Conservation (phyloP, 108 stramenopile species). For the Cyclotella choctawhatcheeana region DNA sequence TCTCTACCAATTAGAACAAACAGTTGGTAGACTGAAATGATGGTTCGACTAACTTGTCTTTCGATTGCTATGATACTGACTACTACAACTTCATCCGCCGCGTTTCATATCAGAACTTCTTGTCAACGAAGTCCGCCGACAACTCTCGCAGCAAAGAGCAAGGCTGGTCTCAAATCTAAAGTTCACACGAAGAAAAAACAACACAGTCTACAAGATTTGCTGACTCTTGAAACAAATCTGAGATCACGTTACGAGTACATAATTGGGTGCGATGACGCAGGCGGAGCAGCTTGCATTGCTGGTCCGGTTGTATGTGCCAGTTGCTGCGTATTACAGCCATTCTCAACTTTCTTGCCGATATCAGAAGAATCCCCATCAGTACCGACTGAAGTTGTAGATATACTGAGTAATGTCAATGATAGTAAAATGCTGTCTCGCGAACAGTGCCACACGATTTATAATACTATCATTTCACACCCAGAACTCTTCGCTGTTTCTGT, state of each 20-base stretch:
- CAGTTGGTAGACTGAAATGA: no score
- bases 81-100: no score
- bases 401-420: constrained; percentile 61
- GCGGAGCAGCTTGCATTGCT: constrained; percentile 77
- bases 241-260: constrained; percentile 45
- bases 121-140: background rate
- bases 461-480: constrained; percentile 52
- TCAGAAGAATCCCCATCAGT: constrained; percentile 7
- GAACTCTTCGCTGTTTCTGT: constrained; percentile 52
- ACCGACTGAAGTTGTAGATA: constrained; percentile 12
- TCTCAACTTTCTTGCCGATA: constrained; percentile 17
- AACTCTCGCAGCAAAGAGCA: background rate
- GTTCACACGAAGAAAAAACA: constrained; percentile 27
- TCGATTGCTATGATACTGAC: no score
- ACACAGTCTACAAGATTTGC: constrained; percentile 29
- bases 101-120: background rate
- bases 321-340: constrained; percentile 56
- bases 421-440: constrained; percentile 57
- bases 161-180: background rate
- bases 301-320: constrained; percentile 79
- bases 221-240: constrained; percentile 39
- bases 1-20: no score
- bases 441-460: constrained; percentile 61
- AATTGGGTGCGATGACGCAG: constrained; percentile 80
- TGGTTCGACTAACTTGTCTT: no score